Evolutionary conservation across 1,139 yeast species (phyloP).

Genomic region (Taiozyma sp.): DNA sequence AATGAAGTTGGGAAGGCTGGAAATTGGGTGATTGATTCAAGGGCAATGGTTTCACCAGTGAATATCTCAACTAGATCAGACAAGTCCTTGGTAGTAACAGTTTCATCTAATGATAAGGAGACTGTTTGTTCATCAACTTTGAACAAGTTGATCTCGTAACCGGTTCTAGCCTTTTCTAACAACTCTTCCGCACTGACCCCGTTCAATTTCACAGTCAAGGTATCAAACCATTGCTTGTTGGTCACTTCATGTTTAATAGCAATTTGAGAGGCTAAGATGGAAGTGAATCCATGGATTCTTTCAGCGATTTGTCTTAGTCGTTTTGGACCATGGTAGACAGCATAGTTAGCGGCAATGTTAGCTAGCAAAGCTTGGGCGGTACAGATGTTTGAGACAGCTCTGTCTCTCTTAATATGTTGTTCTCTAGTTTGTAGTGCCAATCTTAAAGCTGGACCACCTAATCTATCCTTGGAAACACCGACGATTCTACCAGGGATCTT

Average conservation of each 20-base stretch:
- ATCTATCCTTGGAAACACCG: constrained; percentile 87
- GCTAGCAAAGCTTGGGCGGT: constrained; percentile 97
- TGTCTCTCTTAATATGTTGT: constrained; percentile 95
- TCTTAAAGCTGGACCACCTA: constrained; percentile 84
- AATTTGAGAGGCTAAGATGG: constrained; percentile 60
- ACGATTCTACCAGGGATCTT: constrained; percentile 96
- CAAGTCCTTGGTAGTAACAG: constrained; percentile 64
- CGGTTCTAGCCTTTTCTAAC: constrained; percentile 49
- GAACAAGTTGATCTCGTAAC: constrained; percentile 70
- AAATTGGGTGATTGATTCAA: constrained; percentile 29
- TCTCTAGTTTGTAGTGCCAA: constrained; percentile 96
- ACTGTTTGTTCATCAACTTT: constrained; percentile 58
- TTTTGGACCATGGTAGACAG: constrained; percentile 92
- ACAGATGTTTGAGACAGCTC: constrained; percentile 96
- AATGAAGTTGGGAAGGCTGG: constrained; percentile 51
- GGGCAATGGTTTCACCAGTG: constrained; percentile 31
- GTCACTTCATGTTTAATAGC: constrained; percentile 40
- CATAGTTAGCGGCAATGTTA: constrained; percentile 92
- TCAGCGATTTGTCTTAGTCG: constrained; percentile 80
- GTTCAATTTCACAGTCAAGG: constrained; percentile 61
- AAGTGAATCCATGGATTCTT: constrained; percentile 72
- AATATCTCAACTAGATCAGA: constrained; percentile 52
- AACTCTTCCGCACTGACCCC: constrained; percentile 49
- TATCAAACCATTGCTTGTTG: constrained; percentile 78
- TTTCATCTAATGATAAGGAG: constrained; percentile 81